A percentile compares a stretch with the other conserved stretches of the same genome.
These are phyloP conservation scores for Xylariales sp. DNA, from an alignment of 2,329 filamentous ascomycete species.

Conservation along the genomic window DNA sequence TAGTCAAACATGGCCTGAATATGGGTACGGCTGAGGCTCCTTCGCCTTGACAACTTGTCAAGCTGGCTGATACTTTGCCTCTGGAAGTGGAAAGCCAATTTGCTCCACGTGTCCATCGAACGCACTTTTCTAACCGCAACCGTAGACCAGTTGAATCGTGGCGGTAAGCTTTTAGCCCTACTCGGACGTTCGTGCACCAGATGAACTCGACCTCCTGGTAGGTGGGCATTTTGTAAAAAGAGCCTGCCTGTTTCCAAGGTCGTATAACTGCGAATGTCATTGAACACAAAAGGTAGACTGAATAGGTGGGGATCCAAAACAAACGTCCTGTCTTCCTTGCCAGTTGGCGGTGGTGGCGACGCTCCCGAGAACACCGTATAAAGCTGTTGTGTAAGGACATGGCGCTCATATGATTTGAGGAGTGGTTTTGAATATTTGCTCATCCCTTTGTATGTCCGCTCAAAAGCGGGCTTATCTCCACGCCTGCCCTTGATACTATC, in stretches of 20 bases:
- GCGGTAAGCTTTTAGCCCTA: no score
- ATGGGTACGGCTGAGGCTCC: conserved; percentile 30
- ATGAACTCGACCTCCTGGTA: conserved; percentile 9
- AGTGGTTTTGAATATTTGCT: no score
- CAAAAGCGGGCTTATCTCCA: no score
- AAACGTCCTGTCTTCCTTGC: neutral
- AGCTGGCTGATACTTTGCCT: conserved; percentile 21
- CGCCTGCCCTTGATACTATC: no score
- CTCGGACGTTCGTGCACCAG: conserved; percentile 13
- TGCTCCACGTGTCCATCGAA: no score
- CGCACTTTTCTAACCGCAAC: no score
- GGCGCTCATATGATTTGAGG: neutral
- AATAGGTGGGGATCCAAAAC: neutral
- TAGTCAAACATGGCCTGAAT: conserved; percentile 30
- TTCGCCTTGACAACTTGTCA: conserved; percentile 25
- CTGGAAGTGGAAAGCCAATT: no score
- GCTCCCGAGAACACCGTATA: conserved; percentile 16
- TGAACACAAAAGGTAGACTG: no score
- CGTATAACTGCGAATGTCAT: neutral
- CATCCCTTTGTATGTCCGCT: no score
- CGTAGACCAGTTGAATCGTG: no score
- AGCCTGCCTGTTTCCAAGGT: neutral
- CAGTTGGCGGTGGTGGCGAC: neutral
- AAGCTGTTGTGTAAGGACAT: conserved; percentile 9
- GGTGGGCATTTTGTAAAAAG: conserved; percentile 4